Conservation (phyloP, 495 filamentous ascomycete genomes). For the Penicillium cosmopolitanum region DNA sequence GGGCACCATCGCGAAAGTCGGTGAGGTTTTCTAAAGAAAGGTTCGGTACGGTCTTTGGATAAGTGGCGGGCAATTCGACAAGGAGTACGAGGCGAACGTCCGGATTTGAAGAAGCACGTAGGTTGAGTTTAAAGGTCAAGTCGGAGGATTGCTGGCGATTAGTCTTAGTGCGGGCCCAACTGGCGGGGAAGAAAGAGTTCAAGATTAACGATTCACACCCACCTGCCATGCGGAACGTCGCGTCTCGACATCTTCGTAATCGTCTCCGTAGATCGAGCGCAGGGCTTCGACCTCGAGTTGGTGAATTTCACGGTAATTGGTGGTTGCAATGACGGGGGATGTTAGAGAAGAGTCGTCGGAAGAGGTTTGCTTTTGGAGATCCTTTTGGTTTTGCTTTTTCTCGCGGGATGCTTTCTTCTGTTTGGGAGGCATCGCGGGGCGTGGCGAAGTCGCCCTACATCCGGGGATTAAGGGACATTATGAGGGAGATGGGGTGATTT, state of each 20-base stretch:
- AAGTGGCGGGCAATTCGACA: conserved; percentile 84
- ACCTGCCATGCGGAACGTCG: conserved; percentile 87
- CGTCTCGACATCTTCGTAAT: conserved; percentile 74
- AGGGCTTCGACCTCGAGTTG: conserved; percentile 86
- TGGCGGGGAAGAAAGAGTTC: neutral
- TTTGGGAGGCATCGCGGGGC: conserved; percentile 56
- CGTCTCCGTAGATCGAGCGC: conserved; percentile 88
- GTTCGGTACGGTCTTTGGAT: conserved; percentile 83
- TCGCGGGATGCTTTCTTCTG: conserved; percentile 43
- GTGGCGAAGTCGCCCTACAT: conserved; percentile 41
- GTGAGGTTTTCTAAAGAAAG: conserved; percentile 68
- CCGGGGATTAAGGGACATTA: conserved; percentile 25
- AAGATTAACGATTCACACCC: conserved; percentile 24
- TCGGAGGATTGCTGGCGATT: conserved; percentile 68
- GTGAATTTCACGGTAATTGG: conserved; percentile 83
- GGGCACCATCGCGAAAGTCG: conserved; percentile 64
- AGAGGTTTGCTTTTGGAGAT: conserved; percentile 15
- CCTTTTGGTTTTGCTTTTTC: conserved; percentile 35
- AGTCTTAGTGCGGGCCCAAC: conserved; percentile 4
- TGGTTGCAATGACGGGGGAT: conserved; percentile 39
- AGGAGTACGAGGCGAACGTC: conserved; percentile 64
- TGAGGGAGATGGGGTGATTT: conserved; percentile 11
- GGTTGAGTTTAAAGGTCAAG: conserved; percentile 74
- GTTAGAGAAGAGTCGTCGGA: conserved; percentile 33
- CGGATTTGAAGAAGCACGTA: conserved; percentile 72